Evolutionary conservation across 1,139 yeast species (phyloP).

Genomic region (Yamadazyma jaroonii): DNA sequence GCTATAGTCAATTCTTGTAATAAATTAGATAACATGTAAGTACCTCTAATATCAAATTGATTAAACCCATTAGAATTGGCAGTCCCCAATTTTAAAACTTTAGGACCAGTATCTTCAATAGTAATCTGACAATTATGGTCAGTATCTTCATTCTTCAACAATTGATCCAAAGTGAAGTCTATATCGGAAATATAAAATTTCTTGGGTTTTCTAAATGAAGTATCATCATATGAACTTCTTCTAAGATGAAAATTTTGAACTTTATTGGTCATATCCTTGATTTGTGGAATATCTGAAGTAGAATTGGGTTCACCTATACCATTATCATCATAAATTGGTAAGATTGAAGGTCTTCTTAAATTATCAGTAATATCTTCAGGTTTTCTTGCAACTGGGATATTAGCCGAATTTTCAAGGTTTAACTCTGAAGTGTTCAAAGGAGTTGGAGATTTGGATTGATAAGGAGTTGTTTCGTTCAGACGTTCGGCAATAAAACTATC

Average conservation of each 20-base stretch:
- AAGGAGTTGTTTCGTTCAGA: conserved; percentile 8
- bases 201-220: conserved; percentile 34
- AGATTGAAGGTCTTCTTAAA: conserved; percentile 27
- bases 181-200: conserved; percentile 75
- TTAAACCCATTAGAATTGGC: conserved; percentile 80
- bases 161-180: conserved; percentile 65
- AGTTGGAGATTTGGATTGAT: conserved; percentile 4
- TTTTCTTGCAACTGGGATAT: conserved; percentile 2
- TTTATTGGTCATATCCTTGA: conserved; percentile 6
- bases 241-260: conserved; percentile 26
- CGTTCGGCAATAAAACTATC: conserved; percentile 14
- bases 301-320: conserved; percentile 8
- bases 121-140: conserved; percentile 86
- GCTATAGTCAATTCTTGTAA: conserved; percentile 91
- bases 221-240: conserved; percentile 70
- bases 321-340: conserved; percentile 28
- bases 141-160: conserved; percentile 80
- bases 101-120: conserved; percentile 92
- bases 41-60: conserved; percentile 76
- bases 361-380: conserved; percentile 2
- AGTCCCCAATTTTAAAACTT: conserved; percentile 78
- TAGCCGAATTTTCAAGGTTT: background rate
- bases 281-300: conserved; percentile 12
- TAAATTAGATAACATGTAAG: conserved; percentile 85
- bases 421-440: background rate